phyloP scores from a whole-genome alignment of 179 eudicot species.

The Nepenthes alata region DNA sequence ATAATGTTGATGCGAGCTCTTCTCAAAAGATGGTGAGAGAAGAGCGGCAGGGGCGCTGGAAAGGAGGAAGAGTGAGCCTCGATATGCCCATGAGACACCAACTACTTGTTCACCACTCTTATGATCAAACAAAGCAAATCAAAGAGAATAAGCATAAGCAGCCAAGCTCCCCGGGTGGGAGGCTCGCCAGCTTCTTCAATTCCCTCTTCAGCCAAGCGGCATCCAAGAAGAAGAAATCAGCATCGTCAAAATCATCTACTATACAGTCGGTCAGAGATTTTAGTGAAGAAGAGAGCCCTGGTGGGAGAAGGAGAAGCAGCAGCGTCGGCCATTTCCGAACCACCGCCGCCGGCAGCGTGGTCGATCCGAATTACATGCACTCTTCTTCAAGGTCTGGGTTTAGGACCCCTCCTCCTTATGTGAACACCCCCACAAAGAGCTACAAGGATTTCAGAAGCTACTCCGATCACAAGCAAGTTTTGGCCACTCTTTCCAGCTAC shows the following conservation, averaged over 20 bases:
- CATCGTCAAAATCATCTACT: conserved; percentile 20
- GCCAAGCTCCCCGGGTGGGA: conserved; percentile 90
- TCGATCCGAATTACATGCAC: conserved; percentile 22
- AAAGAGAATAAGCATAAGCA: conserved; percentile 51
- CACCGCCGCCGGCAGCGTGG: conserved; percentile 3
- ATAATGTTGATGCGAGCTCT: conserved; percentile 1
- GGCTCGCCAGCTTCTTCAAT: conserved; percentile 63
- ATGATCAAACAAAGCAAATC: conserved; percentile 10
- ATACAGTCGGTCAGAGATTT: conserved; percentile 14
- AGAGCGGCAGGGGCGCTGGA: conserved; percentile 5
- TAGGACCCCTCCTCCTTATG: conserved; percentile 51
- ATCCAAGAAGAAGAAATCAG: conserved; percentile 34
- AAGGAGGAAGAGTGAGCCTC: conserved; percentile 49
- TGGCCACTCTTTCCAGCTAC: conserved; percentile 16
- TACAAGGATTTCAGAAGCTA: conserved; percentile 27
- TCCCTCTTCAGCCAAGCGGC: conserved; percentile 37
- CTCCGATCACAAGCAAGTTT: conserved; percentile 23
- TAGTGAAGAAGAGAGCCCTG: conserved; percentile 42
- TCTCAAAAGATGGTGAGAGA: conserved; percentile 13
- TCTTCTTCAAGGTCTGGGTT: conserved; percentile 43
- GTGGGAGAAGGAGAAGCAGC: conserved; percentile 49
- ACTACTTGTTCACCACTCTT: conserved; percentile 6
- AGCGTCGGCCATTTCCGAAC: conserved; percentile 55
- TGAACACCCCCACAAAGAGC: conserved; percentile 25
- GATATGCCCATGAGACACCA: conserved; percentile 41